phyloP scores from a whole-genome alignment of 2,329 filamentous ascomycete genomes.

The Tolypocladium endophyticum region DNA sequence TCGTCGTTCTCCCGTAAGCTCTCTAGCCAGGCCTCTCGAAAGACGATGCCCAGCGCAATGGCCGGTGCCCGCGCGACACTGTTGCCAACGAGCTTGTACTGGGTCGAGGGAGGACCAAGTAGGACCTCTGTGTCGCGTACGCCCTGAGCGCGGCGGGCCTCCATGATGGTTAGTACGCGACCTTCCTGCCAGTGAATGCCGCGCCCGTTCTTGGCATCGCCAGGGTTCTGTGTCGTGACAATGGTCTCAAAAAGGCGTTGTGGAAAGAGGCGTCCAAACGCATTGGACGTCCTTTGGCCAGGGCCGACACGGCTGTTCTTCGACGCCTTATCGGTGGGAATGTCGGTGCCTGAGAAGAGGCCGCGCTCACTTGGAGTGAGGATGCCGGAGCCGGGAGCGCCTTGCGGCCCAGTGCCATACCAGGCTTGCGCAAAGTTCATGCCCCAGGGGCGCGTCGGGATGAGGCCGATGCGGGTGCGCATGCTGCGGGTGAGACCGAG shows the following conservation, averaged over 20 bases:
- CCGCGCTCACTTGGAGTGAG: conserved; percentile 27
- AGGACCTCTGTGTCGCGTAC: conserved; percentile 62
- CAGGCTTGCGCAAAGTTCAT: conserved; percentile 41
- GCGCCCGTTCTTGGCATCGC: conserved; percentile 45
- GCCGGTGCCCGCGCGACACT: conserved; percentile 62
- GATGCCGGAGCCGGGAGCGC: conserved; percentile 14
- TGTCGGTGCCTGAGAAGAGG: conserved; percentile 22
- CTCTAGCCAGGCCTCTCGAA: conserved; percentile 43
- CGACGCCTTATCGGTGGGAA: not conserved
- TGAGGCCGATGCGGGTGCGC: conserved; percentile 38
- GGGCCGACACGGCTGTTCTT: not conserved
- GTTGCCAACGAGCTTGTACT: conserved; percentile 64
- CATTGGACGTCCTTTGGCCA: conserved; percentile 20
- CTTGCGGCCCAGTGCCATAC: conserved; percentile 14
- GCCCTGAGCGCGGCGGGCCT: conserved; percentile 59
- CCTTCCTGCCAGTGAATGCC: conserved; percentile 56
- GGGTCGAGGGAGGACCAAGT: conserved; percentile 42
- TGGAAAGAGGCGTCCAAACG: conserved; percentile 43
- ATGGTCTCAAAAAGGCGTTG: conserved; percentile 50
- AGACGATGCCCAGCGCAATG: conserved; percentile 51
- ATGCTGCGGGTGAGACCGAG: conserved; percentile 24
- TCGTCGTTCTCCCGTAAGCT: conserved; percentile 4
- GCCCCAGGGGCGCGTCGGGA: conserved; percentile 49
- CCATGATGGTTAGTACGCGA: conserved; percentile 52
- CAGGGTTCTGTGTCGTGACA: conserved; percentile 38